Base-by-base conservation (phyloP, 352 stramenopile species). In the Thraustotheca clavata region DNA sequence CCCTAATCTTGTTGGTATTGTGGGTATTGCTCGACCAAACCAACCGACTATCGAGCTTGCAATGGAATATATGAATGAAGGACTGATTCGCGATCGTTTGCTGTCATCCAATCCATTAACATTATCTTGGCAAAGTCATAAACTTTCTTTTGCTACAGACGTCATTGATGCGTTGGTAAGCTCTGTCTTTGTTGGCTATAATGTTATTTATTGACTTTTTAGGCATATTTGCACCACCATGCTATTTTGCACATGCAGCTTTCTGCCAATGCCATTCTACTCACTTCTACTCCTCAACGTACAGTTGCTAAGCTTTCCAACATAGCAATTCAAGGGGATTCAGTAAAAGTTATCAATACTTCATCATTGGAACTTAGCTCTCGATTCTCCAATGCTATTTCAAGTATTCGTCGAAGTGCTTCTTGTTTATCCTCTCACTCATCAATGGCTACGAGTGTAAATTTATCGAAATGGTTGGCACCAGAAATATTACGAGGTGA, bases 401-500 rank as follows among this genome's bases (percentile, higher is more conserved):
- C n/a, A n/a, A n/a, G n/a, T n/a, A 1, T 52, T 9, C 43, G 43
- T 14, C 11, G 34, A 14, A 52, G 9, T 1, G 34, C 33, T 31
- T 26, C 34, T 3, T 33, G 18, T 3, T 7, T 48, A 11, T 39
- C 14, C 18, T 33, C 22, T 14, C 22, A 18, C 34, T n/a, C 26
- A 8, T 49, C 4, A 57, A 31, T 4, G 18, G 27, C 55, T 24
- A 24, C 18, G 7, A 24, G 43, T 22, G 35, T 36, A 0, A 40
- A 54, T 35, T 32, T 65, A 3, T 31, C 52, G 18, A 65, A 55
- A 54, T 65, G 57, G 57, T 41, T 65, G 36, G 57, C 57, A 0
- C 57, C 57, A 18, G 57, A 65, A 20, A 46, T 65, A 14, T 46
- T 65, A 24, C 57, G 57, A 7, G 57, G 57, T 7, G 39, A 65